Evolutionary conservation across 768 basidiomycete species (phyloP), one percentile per base, ranked within the genome.

Genomic region (Trametes cinnabarina): DNA sequence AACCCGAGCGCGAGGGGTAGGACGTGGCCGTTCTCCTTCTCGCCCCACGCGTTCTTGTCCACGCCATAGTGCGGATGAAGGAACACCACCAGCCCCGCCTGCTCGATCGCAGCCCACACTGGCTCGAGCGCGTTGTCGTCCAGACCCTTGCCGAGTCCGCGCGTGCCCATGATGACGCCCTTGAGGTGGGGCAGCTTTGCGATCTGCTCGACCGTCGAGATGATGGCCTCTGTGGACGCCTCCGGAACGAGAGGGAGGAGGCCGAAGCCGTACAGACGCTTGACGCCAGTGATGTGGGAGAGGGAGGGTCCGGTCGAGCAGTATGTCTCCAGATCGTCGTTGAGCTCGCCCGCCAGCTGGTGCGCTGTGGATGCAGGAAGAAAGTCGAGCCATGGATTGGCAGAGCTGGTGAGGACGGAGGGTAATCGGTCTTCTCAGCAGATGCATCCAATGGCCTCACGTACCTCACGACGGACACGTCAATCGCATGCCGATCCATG

Each of bases 311-410:
- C 80, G 1, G 84, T 81, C 3, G 88, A 78, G 67, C 92, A 95
- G 67, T 90, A 94, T 25, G 79, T 66, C 67, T 95, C 90, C 9
- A 94, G 78, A 66, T 93, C 89, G 32, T 76, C 68, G 68, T 94
- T 95, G 42, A 94, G 76, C 48, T 86, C 80, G n/a, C 69, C 71
- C 0, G 92, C 90, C 17, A 94, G 79, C 12, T 69, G 67, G 47
- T 80, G 77, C 9, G 92, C 93, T 41, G 87, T 81, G 23, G 81
- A 67, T 10, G 88, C 81, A 4, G 86, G 71, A 22, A 95, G 79
- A 67, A 94, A 94, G 71, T 95, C 93, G 34, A 94, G 82, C 92
- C 92, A 95, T 9, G 92, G 93, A 66, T 95, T 94, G 25, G 92
- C 92, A 23, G 89, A 82, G 69, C 91, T 92, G 64, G 7, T 20